phyloP scores from a whole-genome alignment of 2,329 filamentous ascomycete species.

The Blumeriella jaapii region DNA sequence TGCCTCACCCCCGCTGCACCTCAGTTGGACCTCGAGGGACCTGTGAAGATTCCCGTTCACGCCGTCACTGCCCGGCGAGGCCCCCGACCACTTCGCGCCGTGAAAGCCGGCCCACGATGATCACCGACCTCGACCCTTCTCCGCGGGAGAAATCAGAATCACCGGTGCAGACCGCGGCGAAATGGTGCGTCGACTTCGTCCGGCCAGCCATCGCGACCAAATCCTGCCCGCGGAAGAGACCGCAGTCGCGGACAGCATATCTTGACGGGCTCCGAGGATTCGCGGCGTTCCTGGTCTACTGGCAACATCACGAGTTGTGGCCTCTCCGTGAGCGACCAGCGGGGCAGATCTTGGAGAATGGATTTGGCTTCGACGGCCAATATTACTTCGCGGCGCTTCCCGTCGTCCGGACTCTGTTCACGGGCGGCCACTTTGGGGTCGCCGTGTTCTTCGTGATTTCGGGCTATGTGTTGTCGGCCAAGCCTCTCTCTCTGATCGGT shows the following conservation, averaged over 20 bases:
- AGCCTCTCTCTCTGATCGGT: conserved; percentile 32
- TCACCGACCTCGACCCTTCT: conserved; percentile 1
- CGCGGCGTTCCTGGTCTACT: conserved; percentile 36
- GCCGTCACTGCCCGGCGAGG: too few relatives aligned
- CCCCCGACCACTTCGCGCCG: too few relatives aligned
- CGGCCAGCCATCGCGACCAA: conserved; percentile 8
- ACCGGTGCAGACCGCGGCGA: not conserved
- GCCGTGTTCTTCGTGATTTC: conserved; percentile 39
- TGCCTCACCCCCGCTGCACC: too few relatives aligned
- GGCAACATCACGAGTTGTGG: conserved; percentile 32
- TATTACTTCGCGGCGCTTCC: conserved; percentile 38
- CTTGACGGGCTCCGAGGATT: conserved; percentile 38
- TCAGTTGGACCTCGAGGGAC: too few relatives aligned
- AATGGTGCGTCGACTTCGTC: conserved; percentile 8
- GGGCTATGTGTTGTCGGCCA: conserved; percentile 35
- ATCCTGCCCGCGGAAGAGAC: conserved; percentile 4
- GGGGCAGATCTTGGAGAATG: conserved; percentile 17
- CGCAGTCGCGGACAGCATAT: conserved; percentile 30
- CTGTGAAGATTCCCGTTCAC: too few relatives aligned
- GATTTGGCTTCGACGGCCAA: conserved; percentile 24
- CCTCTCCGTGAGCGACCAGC: conserved; percentile 22
- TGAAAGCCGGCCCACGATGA: too few relatives aligned
- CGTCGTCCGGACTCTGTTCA: conserved; percentile 46
- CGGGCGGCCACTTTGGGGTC: conserved; percentile 48
- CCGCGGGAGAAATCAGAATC: conserved; percentile 1